phyloP scores from a whole-genome alignment of 2,329 filamentous ascomycete species.

The Fusarium duplospermum region DNA sequence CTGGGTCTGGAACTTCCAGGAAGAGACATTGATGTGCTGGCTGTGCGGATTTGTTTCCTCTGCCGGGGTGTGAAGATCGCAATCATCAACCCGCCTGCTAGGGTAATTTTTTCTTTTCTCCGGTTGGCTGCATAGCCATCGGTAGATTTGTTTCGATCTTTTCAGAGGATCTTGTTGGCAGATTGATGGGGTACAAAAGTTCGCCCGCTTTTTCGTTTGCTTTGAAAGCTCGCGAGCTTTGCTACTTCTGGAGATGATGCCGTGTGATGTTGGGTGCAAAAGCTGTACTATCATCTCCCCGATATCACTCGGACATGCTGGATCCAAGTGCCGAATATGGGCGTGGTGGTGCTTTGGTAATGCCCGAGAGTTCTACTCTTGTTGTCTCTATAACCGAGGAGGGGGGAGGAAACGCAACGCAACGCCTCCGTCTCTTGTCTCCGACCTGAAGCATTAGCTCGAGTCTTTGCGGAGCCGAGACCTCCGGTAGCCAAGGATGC shows the following conservation, averaged over 20 bases:
- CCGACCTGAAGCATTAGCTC: background rate
- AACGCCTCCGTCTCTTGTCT: background rate
- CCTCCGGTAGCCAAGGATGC: background rate
- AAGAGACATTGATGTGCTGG: conserved; percentile 13
- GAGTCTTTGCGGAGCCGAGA: conserved; percentile 3
- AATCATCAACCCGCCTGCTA: conserved; percentile 32
- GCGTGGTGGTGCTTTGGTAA: background rate
- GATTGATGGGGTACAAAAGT: background rate
- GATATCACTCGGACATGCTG: background rate
- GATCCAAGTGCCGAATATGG: background rate
- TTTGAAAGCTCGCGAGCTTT: background rate
- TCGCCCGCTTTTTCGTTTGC: background rate
- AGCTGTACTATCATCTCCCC: background rate
- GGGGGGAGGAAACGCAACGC: background rate
- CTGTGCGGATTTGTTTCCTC: conserved; percentile 11
- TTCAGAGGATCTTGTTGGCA: background rate
- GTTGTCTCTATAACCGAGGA: background rate
- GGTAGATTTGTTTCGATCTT: background rate
- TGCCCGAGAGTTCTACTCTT: background rate
- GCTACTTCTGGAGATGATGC: conserved; percentile 1
- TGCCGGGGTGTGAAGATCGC: conserved; percentile 35
- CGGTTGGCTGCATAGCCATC: conserved; percentile 8
- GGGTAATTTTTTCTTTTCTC: conserved; percentile 27
- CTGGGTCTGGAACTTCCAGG: conserved; percentile 9
- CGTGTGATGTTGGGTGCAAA: background rate